Percentiles rank a stretch among this genome's conserved stretches.
Evolutionary conservation across 2,329 filamentous ascomycete species (phyloP).

Genomic region (Ophiocordyceps robertsii): DNA sequence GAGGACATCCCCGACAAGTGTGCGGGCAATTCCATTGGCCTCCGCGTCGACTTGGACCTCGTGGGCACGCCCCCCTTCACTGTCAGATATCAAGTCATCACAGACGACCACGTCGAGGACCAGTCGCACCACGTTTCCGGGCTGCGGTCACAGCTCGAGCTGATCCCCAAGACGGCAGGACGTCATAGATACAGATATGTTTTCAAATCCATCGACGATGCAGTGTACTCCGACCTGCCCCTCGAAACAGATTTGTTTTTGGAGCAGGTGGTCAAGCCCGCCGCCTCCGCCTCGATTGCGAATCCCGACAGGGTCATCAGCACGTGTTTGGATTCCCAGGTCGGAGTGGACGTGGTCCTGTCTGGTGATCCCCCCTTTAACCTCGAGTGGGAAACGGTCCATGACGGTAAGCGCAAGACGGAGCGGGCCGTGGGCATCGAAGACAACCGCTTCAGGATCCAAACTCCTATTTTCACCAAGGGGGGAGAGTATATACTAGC

Average conservation of each 20-base stretch:
- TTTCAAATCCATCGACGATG: slow-evolving; percentile 70
- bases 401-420: slow-evolving; percentile 72
- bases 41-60: slow-evolving; percentile 78
- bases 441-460: slow-evolving; percentile 52
- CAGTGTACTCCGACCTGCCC: slow-evolving; percentile 58
- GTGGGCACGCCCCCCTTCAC: slow-evolving; percentile 85
- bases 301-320: slow-evolving; percentile 40
- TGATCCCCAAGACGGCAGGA: slow-evolving; percentile 70
- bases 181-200: slow-evolving; percentile 81
- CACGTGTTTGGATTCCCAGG: slow-evolving; percentile 72
- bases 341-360: slow-evolving; percentile 61
- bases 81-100: slow-evolving; percentile 63
- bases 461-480: slow-evolving; percentile 58
- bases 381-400: slow-evolving; percentile 83
- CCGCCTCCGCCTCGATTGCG: slow-evolving; percentile 65
- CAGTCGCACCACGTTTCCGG: slow-evolving; percentile 49
- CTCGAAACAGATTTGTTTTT: slow-evolving; percentile 52
- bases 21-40: slow-evolving; percentile 81
- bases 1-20: slow-evolving; percentile 91
- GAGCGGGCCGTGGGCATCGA: slow-evolving; percentile 52
- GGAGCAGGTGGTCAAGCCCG: slow-evolving; percentile 86
- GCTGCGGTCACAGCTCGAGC: slow-evolving; percentile 69
- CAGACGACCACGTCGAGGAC: slow-evolving; percentile 41
- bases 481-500: slow-evolving; percentile 87
- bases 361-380: slow-evolving; percentile 77